phyloP scores from a whole-genome alignment of 2,329 filamentous ascomycete species.

The Whalleya microplaca region DNA sequence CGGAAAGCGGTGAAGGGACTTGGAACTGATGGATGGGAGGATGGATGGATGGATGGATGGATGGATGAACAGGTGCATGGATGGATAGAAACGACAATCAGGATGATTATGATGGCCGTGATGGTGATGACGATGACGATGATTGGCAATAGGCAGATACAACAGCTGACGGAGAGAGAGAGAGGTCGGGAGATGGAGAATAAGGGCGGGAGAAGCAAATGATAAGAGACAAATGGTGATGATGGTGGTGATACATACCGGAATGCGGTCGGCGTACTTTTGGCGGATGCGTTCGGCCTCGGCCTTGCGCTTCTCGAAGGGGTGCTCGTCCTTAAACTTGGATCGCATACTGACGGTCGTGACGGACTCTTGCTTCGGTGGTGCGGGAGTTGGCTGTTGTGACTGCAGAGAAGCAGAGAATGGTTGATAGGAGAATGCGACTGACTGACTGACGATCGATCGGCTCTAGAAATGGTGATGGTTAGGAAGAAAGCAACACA shows the following conservation, averaged over 20 bases:
- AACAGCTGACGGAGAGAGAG: background rate
- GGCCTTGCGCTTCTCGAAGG: constrained; percentile 99
- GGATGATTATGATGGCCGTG: background rate
- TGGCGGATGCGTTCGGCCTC: constrained; percentile 99
- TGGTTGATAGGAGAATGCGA: background rate
- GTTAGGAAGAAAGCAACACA: too few relatives aligned
- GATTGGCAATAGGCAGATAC: background rate
- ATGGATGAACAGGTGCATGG: too few relatives aligned
- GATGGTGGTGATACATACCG: constrained; percentile 65
- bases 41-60: too few relatives aligned
- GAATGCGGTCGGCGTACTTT: constrained; percentile 98
- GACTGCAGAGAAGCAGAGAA: too few relatives aligned
- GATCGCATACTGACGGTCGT: constrained; percentile 77
- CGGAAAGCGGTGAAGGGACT: constrained; percentile 10
- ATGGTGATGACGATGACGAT: background rate
- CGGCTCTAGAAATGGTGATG: constrained; percentile 30
- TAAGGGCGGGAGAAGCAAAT: background rate
- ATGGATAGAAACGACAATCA: background rate
- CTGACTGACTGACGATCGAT: too few relatives aligned
- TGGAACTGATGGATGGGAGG: background rate
- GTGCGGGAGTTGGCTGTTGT: too few relatives aligned
- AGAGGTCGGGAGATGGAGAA: background rate
- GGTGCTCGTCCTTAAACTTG: constrained; percentile 99
- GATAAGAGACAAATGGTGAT: constrained; percentile 3
- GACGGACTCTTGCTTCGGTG: too few relatives aligned